Base-by-base conservation (phyloP, 2,329 filamentous ascomycete species). In the Fusarium sp. region DNA sequence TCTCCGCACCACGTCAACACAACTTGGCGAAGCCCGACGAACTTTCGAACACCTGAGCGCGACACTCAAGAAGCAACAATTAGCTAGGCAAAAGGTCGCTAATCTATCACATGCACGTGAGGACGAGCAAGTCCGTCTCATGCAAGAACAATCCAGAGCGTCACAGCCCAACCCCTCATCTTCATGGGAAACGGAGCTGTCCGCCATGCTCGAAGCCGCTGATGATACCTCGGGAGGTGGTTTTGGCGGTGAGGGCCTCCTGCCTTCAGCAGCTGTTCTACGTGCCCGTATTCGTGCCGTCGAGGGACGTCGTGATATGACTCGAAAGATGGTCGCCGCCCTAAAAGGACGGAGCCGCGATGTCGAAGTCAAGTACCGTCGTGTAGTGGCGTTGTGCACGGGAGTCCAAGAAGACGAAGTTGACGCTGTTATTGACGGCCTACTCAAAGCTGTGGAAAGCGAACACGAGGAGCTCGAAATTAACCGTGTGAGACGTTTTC, bases 401-500 rank as follows among this genome's bases (percentile, higher is more conserved):
- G 91, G 91, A 14, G 93, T 95, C 39, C 88, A 90, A 2, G 94
- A 97, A 70, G 87, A 88, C 14, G 90, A 94, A 66, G 93, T 98
- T 20, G 96, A 98, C 76, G 89, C 90, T 65, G 89, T 95, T 58
- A 87, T 98, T 1, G 93, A 94, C 59, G 91, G 91, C 6, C 85
- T 99, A 48, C 90, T 97, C 52, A 91, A 94, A 71, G 96, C 96
- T 5, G 93, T 98, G 6, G 96, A 98, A 83, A 97, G 95, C 78
- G 95, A 98, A 81, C 89, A 88, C 62, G 89, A 90, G 13, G 92
- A 94, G 77, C 85, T 94, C 2, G 94, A 97, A 79, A 90, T 96
- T 14, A 90, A 89, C 1, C 85, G 94, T 14, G 93, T 97, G 18
- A 87, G 93, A 75, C 90, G 95, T 59, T 97, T 97, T 79, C 84